Evolutionary conservation across 164 flowering plant genomes (phyloP), one percentile per base, ranked within the genome.

Genomic region (Echeveria elegans): DNA sequence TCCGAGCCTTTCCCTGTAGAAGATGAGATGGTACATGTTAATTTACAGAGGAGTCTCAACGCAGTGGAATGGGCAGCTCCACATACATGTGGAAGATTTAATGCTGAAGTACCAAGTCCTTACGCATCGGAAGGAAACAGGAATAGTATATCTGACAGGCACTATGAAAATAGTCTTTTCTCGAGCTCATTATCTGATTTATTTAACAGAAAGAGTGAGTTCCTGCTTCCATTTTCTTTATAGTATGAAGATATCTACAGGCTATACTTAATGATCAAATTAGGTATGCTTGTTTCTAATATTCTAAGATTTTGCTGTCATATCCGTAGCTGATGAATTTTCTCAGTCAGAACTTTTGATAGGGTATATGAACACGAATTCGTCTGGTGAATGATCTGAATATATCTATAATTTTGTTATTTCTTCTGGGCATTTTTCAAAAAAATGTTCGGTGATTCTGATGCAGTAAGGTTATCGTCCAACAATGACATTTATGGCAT

Each of bases 101-200:
- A 30, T 24, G 68, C 56, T 52, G 28, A 72, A 66, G 34, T 63
- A 28, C 50, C 81, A 72, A 23, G 41, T 75, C n/a, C 70, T 64
- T 32, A 75, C 75, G 72, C 72, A 77, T 31, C 86, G 78, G 69
- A 82, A 81, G 72, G 68, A 73, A 52, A 66, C 75, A 37, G 72
- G 73, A 74, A 68, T 34, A 74, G 84, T 11, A 68, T 72, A 69
- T 62, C 56, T 64, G 81, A 76, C 43, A 31, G 77, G 52, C 89
- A 77, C 62, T 71, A 79, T 74, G 96, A 88, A 74, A 92, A 79
- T 66, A 82, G 85, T 64, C 86, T 88, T 59, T 88, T 90, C 79
- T 88, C 96, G 12, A 83, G 94, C 67, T 87, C 96, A n/a, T 63
- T 90, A 66, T 88, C 96, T 23, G 90, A 88, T 29, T 50, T 87